Percentiles rank a stretch among this genome's conserved stretches.
These are phyloP conservation scores for Phytophthora fragariae DNA, from an alignment of 352 stramenopile genomes.

Conservation along the genomic window DNA sequence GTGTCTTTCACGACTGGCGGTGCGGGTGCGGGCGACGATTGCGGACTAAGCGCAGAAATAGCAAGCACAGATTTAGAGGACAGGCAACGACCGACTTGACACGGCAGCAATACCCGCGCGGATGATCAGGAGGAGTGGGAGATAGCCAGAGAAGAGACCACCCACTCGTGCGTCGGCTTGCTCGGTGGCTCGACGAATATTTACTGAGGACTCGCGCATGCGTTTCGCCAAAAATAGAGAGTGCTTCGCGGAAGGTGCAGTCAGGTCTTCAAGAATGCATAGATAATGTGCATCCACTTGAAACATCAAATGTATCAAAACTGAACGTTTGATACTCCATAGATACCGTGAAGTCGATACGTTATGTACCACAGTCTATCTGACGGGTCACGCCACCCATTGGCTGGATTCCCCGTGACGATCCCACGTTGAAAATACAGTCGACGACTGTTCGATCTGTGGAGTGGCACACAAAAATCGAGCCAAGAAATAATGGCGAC, in stretches of 20 bases:
- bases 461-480: conserved; percentile 18
- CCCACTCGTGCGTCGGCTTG: background rate
- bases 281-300: background rate
- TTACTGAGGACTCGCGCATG: conserved; percentile 18
- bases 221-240: conserved; percentile 31
- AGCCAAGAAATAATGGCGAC: background rate
- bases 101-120: conserved; percentile 4
- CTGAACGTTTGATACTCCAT: background rate
- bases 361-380: background rate
- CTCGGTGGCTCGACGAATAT: conserved; percentile 26
- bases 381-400: background rate
- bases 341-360: background rate
- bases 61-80: conserved; percentile 24
- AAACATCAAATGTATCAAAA: background rate
- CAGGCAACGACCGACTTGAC: conserved; percentile 33
- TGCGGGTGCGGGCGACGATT: conserved; percentile 10
- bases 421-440: conserved; percentile 26
- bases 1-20: conserved; percentile 10
- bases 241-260: conserved; percentile 7
- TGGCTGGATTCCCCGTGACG: conserved; percentile 8
- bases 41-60: conserved; percentile 27
- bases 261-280: background rate
- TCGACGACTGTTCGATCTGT: conserved; percentile 20
- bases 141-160: conserved; percentile 26
- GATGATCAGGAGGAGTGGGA: conserved; percentile 30